phyloP scores from a whole-genome alignment of 192 early-diverging fungal genomes.

The Coemansia sp. region DNA sequence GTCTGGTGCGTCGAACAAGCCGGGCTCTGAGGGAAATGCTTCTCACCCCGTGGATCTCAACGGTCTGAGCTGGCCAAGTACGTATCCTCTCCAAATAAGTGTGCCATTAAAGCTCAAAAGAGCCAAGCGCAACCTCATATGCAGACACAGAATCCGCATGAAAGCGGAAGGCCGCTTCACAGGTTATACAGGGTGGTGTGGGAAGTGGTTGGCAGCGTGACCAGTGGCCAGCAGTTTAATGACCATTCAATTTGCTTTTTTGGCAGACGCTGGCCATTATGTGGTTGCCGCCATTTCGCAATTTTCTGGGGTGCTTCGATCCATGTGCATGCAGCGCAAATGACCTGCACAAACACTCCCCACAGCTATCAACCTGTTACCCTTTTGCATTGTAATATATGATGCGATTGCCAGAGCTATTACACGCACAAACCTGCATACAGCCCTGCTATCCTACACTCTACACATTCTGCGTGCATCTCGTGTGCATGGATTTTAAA shows the following conservation, averaged over 20 bases:
- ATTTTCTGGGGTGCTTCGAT: background rate
- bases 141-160: background rate
- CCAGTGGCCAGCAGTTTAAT: background rate
- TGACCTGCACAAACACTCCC: background rate
- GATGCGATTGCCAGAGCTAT: too few species aligned
- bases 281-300: background rate
- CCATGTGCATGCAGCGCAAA: background rate
- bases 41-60: conserved; percentile 60
- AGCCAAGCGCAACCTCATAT: background rate
- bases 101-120: background rate
- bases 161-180: background rate
- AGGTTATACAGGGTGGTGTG: background rate
- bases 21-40: background rate
- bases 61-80: conserved; percentile 83
- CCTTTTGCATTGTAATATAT: background rate
- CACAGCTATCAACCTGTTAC: background rate
- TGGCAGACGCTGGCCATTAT: background rate
- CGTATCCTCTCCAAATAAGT: conserved; percentile 21
- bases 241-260: background rate
- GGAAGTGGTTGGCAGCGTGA: background rate
- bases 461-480: too few species aligned
- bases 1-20: background rate
- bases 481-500: too few species aligned
- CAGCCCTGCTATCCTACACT: too few species aligned
- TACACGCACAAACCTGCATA: too few species aligned